These are phyloP conservation scores for Mortierella antarctica DNA, from an alignment of 192 early-diverging fungal species.

Conservation along the genomic window DNA sequence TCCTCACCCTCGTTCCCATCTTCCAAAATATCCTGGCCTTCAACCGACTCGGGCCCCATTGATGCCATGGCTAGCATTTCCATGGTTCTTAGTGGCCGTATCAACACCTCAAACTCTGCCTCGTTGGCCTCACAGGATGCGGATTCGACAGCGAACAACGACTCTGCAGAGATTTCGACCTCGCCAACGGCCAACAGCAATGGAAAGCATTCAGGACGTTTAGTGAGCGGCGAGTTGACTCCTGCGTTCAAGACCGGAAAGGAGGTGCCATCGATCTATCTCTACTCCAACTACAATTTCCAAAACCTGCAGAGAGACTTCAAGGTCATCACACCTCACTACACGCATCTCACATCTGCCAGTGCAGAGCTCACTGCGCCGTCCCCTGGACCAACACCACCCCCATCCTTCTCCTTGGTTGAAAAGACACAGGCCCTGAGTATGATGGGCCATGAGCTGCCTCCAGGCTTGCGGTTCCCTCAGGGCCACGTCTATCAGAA, in stretches of 20 bases:
- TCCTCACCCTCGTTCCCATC: slow-evolving; percentile 46
- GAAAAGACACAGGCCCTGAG: slow-evolving; percentile 31
- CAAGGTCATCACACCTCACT: slow-evolving; percentile 37
- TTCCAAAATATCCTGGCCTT: slow-evolving; percentile 30
- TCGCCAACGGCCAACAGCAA: not conserved
- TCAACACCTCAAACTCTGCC: slow-evolving; percentile 30
- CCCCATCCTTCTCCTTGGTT: slow-evolving; percentile 21
- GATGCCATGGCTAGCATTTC: slow-evolving; percentile 47
- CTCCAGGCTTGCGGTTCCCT: slow-evolving; percentile 44
- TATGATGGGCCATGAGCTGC: slow-evolving; percentile 10
- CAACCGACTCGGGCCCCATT: slow-evolving; percentile 18
- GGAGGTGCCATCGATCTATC: slow-evolving; percentile 39
- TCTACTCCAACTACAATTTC: slow-evolving; percentile 53
- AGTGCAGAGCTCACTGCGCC: too few species aligned
- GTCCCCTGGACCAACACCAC: too few species aligned
- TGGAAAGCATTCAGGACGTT: slow-evolving; percentile 22
- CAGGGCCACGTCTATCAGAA: slow-evolving; percentile 50
- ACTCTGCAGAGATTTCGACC: not conserved
- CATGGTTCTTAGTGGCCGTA: slow-evolving; percentile 38
- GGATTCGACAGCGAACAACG: not conserved
- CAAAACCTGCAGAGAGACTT: slow-evolving; percentile 39
- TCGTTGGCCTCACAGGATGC: slow-evolving; percentile 16
- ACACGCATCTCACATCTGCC: slow-evolving; percentile 10
- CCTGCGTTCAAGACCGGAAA: slow-evolving; percentile 40
- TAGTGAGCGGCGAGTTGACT: slow-evolving; percentile 34